A percentile compares a stretch with the other conserved stretches of the same genome.
phyloP scores from a whole-genome alignment of 768 basidiomycete species.

The Gelatoporia subvermispora region DNA sequence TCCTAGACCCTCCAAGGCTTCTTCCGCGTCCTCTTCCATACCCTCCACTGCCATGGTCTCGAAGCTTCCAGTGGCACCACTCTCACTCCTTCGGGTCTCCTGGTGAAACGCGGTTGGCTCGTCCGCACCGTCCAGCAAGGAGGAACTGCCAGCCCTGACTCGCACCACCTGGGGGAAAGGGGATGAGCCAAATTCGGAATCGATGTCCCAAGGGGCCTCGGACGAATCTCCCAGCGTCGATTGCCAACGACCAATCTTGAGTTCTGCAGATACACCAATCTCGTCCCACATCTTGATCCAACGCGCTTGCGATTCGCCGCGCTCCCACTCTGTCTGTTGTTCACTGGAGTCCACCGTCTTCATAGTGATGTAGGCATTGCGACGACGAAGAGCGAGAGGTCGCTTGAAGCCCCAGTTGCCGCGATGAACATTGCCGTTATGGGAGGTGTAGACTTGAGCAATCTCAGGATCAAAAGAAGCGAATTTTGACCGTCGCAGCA shows the following conservation, averaged over 20 bases:
- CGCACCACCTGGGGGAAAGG: too few species aligned
- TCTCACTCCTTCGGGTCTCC: too few species aligned
- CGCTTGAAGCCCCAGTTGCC: constrained; percentile 88
- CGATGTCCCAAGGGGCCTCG: constrained; percentile 30
- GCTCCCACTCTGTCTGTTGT: constrained; percentile 75
- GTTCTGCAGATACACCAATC: constrained; percentile 38
- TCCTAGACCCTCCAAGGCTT: not conserved
- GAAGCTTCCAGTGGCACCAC: too few species aligned
- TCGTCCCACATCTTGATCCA: constrained; percentile 68
- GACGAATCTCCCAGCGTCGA: constrained; percentile 31
- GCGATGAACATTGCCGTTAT: constrained; percentile 63
- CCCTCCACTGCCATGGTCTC: not conserved
- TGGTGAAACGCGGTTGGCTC: too few species aligned
- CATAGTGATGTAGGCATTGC: constrained; percentile 61
- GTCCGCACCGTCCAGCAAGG: constrained; percentile 4
- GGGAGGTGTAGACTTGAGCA: constrained; percentile 71
- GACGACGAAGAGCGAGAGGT: constrained; percentile 62
- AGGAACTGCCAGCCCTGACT: too few species aligned
- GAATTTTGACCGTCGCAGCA: constrained; percentile 80
- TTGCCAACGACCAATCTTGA: constrained; percentile 32
- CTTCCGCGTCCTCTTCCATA: constrained; percentile 6
- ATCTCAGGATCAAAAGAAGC: constrained; percentile 74
- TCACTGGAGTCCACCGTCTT: constrained; percentile 65
- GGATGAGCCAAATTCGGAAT: constrained; percentile 33
- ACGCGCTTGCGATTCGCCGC: constrained; percentile 58